These are phyloP conservation scores for Hondaea fermentalgiana DNA, from an alignment of 108 stramenopile genomes.

Conservation along the genomic window DNA sequence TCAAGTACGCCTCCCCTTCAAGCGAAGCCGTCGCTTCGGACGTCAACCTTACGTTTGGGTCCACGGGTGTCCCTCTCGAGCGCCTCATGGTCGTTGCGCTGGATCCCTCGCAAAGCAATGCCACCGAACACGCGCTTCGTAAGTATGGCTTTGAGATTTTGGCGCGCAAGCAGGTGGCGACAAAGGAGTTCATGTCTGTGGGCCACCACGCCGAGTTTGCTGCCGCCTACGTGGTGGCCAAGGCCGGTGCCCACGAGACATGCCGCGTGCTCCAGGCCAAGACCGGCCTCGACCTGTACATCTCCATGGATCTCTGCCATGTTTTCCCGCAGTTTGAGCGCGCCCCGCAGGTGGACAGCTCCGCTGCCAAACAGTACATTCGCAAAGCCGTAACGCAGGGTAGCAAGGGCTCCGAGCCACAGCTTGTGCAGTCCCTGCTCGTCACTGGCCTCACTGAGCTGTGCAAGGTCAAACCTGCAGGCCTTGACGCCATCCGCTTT, in stretches of 20 bases:
- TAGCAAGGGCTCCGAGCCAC: background rate
- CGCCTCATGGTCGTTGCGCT: background rate
- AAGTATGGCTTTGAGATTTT: background rate
- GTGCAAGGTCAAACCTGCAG: conserved; percentile 8
- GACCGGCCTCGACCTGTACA: background rate
- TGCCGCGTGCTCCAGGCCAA: background rate
- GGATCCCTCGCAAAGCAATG: background rate
- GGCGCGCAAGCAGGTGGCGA: background rate
- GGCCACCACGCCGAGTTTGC: background rate
- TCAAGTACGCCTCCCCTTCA: background rate
- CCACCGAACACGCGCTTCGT: background rate
- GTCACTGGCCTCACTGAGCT: background rate
- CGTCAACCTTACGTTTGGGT: background rate
- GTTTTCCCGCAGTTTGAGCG: conserved; percentile 3
- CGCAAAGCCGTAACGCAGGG: background rate
- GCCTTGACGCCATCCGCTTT: background rate
- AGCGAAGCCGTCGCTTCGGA: background rate
- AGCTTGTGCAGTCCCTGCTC: background rate
- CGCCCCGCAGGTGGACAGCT: background rate
- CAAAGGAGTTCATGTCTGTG: background rate
- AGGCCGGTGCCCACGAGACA: background rate
- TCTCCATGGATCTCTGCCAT: background rate
- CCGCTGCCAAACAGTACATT: background rate
- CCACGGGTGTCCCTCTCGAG: background rate
- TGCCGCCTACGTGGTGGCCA: background rate